Conservation (phyloP, 257 asterid genomes). For the Rhazya stricta region DNA sequence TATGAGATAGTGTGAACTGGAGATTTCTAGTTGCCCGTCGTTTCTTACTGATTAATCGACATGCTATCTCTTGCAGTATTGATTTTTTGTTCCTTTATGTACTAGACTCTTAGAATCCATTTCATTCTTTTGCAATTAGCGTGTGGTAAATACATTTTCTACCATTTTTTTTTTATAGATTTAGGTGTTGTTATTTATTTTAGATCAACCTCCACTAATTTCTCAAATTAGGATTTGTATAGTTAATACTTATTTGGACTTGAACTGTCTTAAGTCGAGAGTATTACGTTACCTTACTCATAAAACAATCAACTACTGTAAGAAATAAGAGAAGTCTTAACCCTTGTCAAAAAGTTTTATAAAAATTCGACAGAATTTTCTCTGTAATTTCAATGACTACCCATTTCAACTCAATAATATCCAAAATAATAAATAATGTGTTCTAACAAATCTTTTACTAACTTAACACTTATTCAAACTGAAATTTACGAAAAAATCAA, state of each 20-base stretch:
- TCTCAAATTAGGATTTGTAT: neutral
- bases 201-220: neutral
- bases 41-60: neutral
- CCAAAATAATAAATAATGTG: too few relatives aligned
- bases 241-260: neutral
- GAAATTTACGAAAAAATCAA: too few relatives aligned
- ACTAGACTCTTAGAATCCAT: neutral
- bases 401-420: too few relatives aligned
- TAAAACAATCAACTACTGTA: too few relatives aligned
- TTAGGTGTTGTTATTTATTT: neutral
- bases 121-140: neutral
- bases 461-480: too few relatives aligned
- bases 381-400: too few relatives aligned
- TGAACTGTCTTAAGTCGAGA: too few relatives aligned
- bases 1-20: neutral
- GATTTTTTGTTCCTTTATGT: neutral
- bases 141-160: neutral
- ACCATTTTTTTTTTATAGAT: neutral
- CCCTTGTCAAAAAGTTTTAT: too few relatives aligned
- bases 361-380: too few relatives aligned
- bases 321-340: too few relatives aligned
- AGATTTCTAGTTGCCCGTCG: neutral
- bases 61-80: neutral
- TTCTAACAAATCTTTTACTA: too few relatives aligned
- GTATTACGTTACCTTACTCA: too few relatives aligned